These are phyloP conservation scores for Lasiodiplodia hormozganensis DNA, from an alignment of 2,329 filamentous ascomycete species.

Conservation along the genomic window DNA sequence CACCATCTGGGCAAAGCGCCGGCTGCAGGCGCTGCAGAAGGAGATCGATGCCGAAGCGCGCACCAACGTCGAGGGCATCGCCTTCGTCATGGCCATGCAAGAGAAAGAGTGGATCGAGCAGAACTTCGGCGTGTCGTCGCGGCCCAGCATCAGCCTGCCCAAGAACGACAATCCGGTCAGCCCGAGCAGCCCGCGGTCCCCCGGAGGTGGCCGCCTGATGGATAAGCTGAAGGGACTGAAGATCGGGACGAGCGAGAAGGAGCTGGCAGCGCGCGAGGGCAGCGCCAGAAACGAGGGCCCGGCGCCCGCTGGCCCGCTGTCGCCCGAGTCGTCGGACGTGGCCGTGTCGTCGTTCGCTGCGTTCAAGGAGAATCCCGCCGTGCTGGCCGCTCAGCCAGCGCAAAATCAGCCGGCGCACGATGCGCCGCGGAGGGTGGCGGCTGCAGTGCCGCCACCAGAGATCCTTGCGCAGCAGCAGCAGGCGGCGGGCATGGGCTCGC, in stretches of 20 bases:
- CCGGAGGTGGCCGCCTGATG: slow-evolving; percentile 71
- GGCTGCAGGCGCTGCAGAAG: slow-evolving; percentile 74
- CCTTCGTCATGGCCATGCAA: slow-evolving; percentile 80
- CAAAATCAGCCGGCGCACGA: slow-evolving; percentile 32
- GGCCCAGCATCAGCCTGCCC: slow-evolving; percentile 47
- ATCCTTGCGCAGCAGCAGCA: slow-evolving; percentile 46
- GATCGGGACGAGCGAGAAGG: slow-evolving; percentile 74
- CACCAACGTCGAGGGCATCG: slow-evolving; percentile 80
- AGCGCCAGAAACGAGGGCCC: slow-evolving; percentile 33
- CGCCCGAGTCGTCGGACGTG: slow-evolving; percentile 68
- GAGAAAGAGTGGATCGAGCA: slow-evolving; percentile 86
- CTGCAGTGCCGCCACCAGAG: slow-evolving; percentile 46
- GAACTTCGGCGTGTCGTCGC: slow-evolving; percentile 72
- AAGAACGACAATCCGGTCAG: slow-evolving; percentile 52
- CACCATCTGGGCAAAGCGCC: slow-evolving; percentile 87
- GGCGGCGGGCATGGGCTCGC: slow-evolving; percentile 49
- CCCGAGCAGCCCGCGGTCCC: slow-evolving; percentile 66
- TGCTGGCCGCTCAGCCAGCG: slow-evolving; percentile 50
- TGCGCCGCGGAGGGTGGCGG: slow-evolving; percentile 42
- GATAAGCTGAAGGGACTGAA: slow-evolving; percentile 83
- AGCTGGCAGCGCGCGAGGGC: slow-evolving; percentile 59
- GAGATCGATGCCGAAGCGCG: slow-evolving; percentile 79
- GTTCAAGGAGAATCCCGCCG: slow-evolving; percentile 58
- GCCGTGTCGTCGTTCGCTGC: slow-evolving; percentile 67
- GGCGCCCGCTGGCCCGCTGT: slow-evolving; percentile 58